Conservation (phyloP, 768 basidiomycete species). For the Mycena capillaripes region DNA sequence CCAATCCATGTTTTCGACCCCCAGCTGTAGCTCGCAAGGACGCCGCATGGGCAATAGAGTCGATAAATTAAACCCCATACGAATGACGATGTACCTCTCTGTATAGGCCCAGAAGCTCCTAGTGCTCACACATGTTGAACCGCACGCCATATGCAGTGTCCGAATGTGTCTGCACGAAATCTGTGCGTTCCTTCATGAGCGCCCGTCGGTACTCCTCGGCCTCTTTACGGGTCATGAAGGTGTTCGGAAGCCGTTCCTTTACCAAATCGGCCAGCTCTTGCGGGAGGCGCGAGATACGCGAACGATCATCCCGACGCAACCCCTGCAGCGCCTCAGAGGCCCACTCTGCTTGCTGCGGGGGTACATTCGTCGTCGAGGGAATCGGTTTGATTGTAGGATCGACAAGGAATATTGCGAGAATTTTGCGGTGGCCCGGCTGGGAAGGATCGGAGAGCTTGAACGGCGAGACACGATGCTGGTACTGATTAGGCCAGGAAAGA, state of each 20-base stretch:
- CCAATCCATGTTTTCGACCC: too few species aligned
- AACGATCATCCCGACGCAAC: not conserved
- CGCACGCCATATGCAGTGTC: not conserved
- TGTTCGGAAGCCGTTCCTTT: not conserved
- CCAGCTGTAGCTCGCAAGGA: slow-evolving; percentile 80
- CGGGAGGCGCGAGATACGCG: slow-evolving; percentile 7
- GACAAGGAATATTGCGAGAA: slow-evolving; percentile 54
- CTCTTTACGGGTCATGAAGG: slow-evolving; percentile 21
- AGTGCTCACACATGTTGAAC: slow-evolving; percentile 33
- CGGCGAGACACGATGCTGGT: slow-evolving; percentile 52
- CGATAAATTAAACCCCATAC: too few species aligned
- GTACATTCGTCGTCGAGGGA: slow-evolving; percentile 44
- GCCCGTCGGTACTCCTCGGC: slow-evolving; percentile 30
- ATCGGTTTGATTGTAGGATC: slow-evolving; percentile 47
- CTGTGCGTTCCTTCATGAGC: slow-evolving; percentile 39
- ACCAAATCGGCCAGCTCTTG: slow-evolving; percentile 23
- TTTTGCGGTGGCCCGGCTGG: slow-evolving; percentile 54
- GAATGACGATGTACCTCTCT: too few species aligned
- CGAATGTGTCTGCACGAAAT: slow-evolving; percentile 2
- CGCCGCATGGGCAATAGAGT: slow-evolving; percentile 87
- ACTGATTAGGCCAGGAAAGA: slow-evolving; percentile 53
- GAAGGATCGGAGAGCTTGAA: slow-evolving; percentile 50
- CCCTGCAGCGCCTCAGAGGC: slow-evolving; percentile 35
- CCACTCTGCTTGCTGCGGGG: slow-evolving; percentile 50
- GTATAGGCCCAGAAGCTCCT: too few species aligned